Conservation (phyloP, 2,329 filamentous ascomycete species). For the Fonsecaea pedrosoi region DNA sequence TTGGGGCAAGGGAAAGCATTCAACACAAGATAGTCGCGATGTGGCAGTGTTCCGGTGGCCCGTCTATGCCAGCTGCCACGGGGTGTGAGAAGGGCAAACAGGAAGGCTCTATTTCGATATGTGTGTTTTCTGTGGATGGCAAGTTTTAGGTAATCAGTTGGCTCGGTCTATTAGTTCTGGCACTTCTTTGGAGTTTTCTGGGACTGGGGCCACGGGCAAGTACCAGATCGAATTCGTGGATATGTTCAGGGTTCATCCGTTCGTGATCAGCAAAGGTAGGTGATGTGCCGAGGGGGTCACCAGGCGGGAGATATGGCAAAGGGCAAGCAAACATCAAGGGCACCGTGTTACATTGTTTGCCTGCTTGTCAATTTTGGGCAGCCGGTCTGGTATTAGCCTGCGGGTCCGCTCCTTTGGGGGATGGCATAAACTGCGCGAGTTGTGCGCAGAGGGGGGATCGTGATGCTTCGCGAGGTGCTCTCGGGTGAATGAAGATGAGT, state of each 20-base stretch:
- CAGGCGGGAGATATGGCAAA: slow-evolving; percentile 29
- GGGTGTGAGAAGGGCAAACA: slow-evolving; percentile 22
- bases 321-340: slow-evolving; percentile 35
- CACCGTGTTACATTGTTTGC: slow-evolving; percentile 27
- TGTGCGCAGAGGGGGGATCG: slow-evolving; percentile 5
- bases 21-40: slow-evolving; percentile 10
- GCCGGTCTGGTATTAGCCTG: slow-evolving; percentile 11
- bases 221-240: not conserved
- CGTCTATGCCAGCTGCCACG: slow-evolving; percentile 19
- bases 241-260: not conserved
- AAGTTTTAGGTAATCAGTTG: not conserved
- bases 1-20: slow-evolving; percentile 18
- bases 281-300: slow-evolving; percentile 22
- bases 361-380: slow-evolving; percentile 14
- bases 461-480: not conserved
- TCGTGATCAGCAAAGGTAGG: slow-evolving; percentile 8
- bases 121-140: slow-evolving; percentile 1
- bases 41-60: slow-evolving; percentile 18
- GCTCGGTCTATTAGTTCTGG: not conserved
- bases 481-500: slow-evolving; percentile 5
- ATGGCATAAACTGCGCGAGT: not conserved
- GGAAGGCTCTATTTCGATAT: not conserved
- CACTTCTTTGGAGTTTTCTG: not conserved
- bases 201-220: not conserved
- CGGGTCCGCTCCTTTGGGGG: slow-evolving; percentile 20